Base-by-base conservation (phyloP, 2,329 filamentous ascomycete genomes). In the Penicillium sp. region DNA sequence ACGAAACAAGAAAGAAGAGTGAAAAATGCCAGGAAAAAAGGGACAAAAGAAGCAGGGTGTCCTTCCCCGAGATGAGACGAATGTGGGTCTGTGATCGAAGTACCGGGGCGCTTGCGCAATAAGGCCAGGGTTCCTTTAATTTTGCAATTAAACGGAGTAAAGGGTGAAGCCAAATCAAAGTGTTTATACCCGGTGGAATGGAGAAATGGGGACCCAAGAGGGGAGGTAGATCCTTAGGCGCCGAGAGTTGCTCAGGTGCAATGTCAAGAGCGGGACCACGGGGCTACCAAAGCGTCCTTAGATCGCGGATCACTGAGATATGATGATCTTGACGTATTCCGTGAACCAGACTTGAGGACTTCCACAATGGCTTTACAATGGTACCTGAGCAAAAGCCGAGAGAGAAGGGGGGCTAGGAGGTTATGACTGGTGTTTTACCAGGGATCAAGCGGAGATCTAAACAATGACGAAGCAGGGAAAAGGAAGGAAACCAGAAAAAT, bases 41-140 rank as follows among this genome's bases (percentile, higher is more conserved):
- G 48, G 48, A 60, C 52, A 56, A 53, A 48, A 49, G 48, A 48
- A 56, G 53, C 49, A 60, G 57, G 43, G 57, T 50, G 57, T 39
- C 39, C 54, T 57, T 55, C 53, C 53, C 57, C 60, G 50, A 66
- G 61, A 66, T 63, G 65, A 65, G 64, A 61, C 61, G 59, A 54
- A 51, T 57, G 67, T 69, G 68, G 68, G 67, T 68, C 67, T 69
- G 10, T 21, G 53, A 60, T 62, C 57, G 58, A 67, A 62, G 57
- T 59, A 59, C 65, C 66, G 60, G 62, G 63, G 67, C 63, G 66
- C 64, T 64, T 70, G 62, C 61, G 59, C 60, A 64, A 64, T 63
- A 64, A 60, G 58, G 55, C 57, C 63, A 63, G 61, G 65, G 59
- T 61, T 61, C 63, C 60, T 56, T 57, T 37, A 24, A 48, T 48